Percentiles rank a stretch among this genome's conserved stretches.
These are phyloP conservation scores for Beauveria australis DNA, from an alignment of 2,329 filamentous ascomycete species.

Conservation along the genomic window DNA sequence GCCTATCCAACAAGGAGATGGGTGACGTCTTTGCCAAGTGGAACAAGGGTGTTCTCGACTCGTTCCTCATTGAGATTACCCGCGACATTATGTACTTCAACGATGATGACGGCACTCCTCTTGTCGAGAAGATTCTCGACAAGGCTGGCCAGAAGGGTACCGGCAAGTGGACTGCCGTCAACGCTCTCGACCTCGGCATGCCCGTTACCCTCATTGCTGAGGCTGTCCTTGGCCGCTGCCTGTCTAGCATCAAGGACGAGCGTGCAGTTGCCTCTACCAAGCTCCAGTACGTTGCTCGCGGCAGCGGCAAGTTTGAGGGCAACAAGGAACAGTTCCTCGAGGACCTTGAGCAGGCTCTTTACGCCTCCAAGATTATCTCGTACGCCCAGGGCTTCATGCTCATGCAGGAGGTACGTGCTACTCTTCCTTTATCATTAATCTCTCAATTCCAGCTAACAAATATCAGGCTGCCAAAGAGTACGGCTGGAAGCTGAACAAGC, in stretches of 20 bases:
- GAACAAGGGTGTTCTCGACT: constrained; percentile 98
- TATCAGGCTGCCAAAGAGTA: constrained; percentile 85
- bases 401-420: constrained; percentile 77
- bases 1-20: constrained; percentile 85
- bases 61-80: constrained; percentile 98
- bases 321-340: constrained; percentile 90
- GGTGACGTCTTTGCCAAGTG: constrained; percentile 89
- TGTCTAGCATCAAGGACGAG: constrained; percentile 92
- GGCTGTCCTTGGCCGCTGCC: constrained; percentile 88
- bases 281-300: constrained; percentile 66
- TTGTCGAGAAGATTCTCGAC: constrained; percentile 98
- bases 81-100: constrained; percentile 98
- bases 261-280: constrained; percentile 72
- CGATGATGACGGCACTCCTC: constrained; percentile 81
- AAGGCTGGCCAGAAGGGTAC: constrained; percentile 99
- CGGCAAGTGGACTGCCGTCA: constrained; percentile 99
- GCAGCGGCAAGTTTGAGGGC: constrained; percentile 69
- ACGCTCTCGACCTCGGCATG: constrained; percentile 96
- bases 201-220: constrained; percentile 97
- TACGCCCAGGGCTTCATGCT: constrained; percentile 99
- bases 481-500: constrained; percentile 99
- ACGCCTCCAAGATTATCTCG: constrained; percentile 99
- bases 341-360: constrained; percentile 96
- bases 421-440: not conserved
- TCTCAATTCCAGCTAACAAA: not conserved